These are phyloP conservation scores for Beta vulgaris DNA, from an alignment of 148 eudicot species.

Conservation along the genomic window DNA sequence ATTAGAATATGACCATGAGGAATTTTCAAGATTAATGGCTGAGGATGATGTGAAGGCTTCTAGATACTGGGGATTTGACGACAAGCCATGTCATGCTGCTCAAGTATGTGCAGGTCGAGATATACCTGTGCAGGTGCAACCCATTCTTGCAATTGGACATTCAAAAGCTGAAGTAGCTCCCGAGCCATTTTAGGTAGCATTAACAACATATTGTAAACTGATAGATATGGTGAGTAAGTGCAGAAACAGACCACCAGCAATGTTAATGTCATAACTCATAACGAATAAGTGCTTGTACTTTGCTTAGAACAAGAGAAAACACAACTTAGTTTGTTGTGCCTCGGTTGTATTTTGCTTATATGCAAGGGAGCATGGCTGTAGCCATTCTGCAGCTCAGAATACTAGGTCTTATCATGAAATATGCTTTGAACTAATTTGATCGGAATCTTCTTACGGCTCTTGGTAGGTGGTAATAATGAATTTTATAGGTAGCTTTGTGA, in stretches of 20 bases:
- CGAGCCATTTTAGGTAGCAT: conserved; percentile 22
- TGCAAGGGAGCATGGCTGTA: neutral
- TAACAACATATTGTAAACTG: conserved; percentile 1
- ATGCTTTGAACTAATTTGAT: no score
- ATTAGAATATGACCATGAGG: conserved; percentile 75
- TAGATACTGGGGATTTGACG: conserved; percentile 61
- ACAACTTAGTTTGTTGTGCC: neutral
- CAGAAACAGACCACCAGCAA: conserved; percentile 6
- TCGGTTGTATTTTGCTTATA: conserved; percentile 1
- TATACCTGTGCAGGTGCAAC: conserved; percentile 8
- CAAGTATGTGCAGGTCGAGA: conserved; percentile 16
- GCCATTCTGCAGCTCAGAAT: neutral
- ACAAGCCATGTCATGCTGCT: conserved; percentile 15
- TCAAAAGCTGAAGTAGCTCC: conserved; percentile 31
- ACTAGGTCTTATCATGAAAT: no score
- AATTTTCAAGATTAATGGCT: conserved; percentile 68
- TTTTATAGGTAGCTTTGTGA: no score
- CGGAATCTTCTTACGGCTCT: no score
- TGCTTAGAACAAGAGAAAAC: neutral
- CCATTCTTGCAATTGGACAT: conserved; percentile 18
- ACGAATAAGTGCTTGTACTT: conserved; percentile 24
- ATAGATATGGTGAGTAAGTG: neutral
- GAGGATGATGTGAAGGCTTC: conserved; percentile 63
- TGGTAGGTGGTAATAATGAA: no score
- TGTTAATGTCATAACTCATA: neutral